phyloP scores from a whole-genome alignment of 495 filamentous ascomycete species.

The Staphylotrichum longicolle region DNA sequence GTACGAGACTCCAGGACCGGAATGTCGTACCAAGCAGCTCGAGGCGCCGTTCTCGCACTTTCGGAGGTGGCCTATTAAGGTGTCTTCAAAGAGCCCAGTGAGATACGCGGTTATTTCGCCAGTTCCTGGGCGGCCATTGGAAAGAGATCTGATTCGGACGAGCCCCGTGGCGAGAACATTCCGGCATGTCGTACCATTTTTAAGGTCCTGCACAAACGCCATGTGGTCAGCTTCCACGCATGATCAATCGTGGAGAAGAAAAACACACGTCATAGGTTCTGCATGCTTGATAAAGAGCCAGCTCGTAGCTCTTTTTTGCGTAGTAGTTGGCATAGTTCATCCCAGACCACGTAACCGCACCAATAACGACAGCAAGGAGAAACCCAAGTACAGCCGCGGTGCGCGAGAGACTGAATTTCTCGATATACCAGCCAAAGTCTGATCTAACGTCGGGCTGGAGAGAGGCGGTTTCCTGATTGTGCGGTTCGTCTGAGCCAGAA shows the following conservation, averaged over 20 bases:
- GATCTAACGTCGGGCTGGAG: background rate
- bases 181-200: background rate
- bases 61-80: too few relatives aligned
- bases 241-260: background rate
- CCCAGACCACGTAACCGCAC: background rate
- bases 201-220: background rate
- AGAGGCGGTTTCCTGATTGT: background rate
- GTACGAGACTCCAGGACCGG: background rate
- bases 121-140: background rate
- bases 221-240: too few relatives aligned
- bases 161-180: background rate
- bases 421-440: background rate
- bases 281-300: background rate
- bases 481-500: background rate
- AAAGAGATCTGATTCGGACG: background rate
- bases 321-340: background rate
- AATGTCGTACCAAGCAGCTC: background rate
- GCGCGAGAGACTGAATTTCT: background rate
- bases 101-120: background rate
- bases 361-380: background rate
- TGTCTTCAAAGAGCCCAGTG: background rate
- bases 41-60: background rate
- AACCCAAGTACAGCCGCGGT: background rate
- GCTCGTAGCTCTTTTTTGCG: conserved; percentile 1
- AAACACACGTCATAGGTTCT: background rate